Percentiles rank a stretch among this genome's conserved stretches.
Conservation (phyloP, 2,329 filamentous ascomycete genomes). For the Paramyrothecium roridum region DNA sequence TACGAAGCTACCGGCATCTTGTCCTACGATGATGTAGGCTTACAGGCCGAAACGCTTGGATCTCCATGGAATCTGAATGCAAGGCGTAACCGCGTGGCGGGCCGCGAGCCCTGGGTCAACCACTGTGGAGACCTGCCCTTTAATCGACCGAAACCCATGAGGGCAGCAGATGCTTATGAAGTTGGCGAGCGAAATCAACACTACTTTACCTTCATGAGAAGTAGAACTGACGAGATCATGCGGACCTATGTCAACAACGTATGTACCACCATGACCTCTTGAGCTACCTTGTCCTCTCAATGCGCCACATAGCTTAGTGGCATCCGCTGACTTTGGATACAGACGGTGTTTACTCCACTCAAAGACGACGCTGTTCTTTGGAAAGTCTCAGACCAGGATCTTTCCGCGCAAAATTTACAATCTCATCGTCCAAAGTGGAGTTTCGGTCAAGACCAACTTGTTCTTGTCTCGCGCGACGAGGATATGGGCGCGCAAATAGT, state of each 20-base stretch:
- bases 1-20: slow-evolving; percentile 11
- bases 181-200: slow-evolving; percentile 9
- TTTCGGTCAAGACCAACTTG: slow-evolving; percentile 9
- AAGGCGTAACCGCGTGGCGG: background rate
- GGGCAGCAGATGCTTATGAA: slow-evolving; percentile 10
- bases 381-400: background rate
- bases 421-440: slow-evolving; percentile 3
- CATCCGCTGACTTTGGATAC: too few species aligned
- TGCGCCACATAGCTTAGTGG: too few species aligned
- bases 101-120: slow-evolving; percentile 2
- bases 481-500: slow-evolving; percentile 14
- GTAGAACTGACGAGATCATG: too few species aligned
- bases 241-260: slow-evolving; percentile 7
- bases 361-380: slow-evolving; percentile 6
- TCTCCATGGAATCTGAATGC: slow-evolving; percentile 8
- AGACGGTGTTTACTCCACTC: slow-evolving; percentile 12
- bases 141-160: slow-evolving; percentile 11
- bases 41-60: slow-evolving; percentile 4
- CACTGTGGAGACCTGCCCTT: slow-evolving; percentile 12
- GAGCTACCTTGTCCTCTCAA: background rate
- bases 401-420: background rate
- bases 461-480: slow-evolving; percentile 8
- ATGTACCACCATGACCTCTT: background rate
- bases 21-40: slow-evolving; percentile 11
- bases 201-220: background rate